Evolutionary conservation across 2,329 filamentous ascomycete species (phyloP), one percentile per base, ranked within the genome.

Genomic region (Teratosphaeria pseudoeucalypti): DNA sequence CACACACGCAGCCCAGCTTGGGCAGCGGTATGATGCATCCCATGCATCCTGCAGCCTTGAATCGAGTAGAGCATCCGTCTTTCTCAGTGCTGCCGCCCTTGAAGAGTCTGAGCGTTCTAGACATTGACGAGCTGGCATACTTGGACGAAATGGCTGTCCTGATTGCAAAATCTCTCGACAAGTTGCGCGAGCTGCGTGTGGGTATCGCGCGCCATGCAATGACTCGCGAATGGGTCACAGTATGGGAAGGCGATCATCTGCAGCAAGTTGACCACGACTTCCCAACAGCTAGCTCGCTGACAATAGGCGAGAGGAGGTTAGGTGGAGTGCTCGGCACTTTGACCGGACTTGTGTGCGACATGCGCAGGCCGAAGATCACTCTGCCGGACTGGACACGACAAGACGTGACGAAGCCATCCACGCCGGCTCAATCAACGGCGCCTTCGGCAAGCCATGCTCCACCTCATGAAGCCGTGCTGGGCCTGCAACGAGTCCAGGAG

Each of bases 121-220:
- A 94, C 66, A 88, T 94, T 61, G 90, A 94, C 67, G 88, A 92
- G 69, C 74, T 90, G n/a, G 82, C 86, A 32, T 94, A 94, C 71
- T 75, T 92, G 43, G 89, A 92, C 68, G 90, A 94, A 74, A 87
- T 94, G 82, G 86, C 87, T 58, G 78, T 89, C 52, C 79, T 94
- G 12, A 84, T 94, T 61, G 86, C 87, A 61, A 82, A 85, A 27
- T 92, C 89, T 12, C 79, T 83, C 60, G 78, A 81, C 62, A 79
- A 79, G 52, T 75, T 94, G 16, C 81, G 82, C 34, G 89, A 92
- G 71, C 78, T 95, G 37, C 81, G 88, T 52, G 81, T 94, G 5
- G 88, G 90, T 6, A 84, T 94, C 58, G 84, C 88, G 5, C 70
- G 76, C 6, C 78, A 82, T 63, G 79, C 79, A 3, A 73, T 77